Conservation (phyloP, 208 protist species). For the Crithidia sp. region DNA sequence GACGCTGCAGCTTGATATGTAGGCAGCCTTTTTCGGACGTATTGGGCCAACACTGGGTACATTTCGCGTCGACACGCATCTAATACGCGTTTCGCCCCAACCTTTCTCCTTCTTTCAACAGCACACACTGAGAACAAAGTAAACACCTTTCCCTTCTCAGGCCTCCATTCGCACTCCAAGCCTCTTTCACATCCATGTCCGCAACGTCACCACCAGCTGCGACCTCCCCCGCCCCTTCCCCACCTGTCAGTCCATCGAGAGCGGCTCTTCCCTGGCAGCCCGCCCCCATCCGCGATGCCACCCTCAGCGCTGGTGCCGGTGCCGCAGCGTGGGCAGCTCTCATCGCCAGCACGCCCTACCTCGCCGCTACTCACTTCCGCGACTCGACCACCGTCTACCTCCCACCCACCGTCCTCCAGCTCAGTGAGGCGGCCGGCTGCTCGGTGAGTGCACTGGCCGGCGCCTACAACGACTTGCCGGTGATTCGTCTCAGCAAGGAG, state of each 20-base stretch:
- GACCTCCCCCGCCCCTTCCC: neutral
- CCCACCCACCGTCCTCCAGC: conserved; percentile 56
- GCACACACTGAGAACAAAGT: too few relatives aligned
- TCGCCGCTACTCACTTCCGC: conserved; percentile 36
- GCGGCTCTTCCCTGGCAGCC: conserved; percentile 16
- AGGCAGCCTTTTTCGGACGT: too few relatives aligned
- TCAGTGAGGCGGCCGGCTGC: conserved; percentile 50
- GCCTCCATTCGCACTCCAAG: too few relatives aligned
- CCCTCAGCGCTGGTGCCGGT: neutral
- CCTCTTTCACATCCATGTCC: conserved; percentile 11
- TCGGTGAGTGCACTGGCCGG: conserved; percentile 30
- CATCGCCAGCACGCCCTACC: conserved; percentile 49
- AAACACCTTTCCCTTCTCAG: neutral
- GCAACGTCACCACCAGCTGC: neutral
- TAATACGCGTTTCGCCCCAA: too few relatives aligned
- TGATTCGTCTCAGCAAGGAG: conserved; percentile 48
- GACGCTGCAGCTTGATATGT: too few relatives aligned
- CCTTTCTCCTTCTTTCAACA: too few relatives aligned
- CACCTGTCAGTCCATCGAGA: neutral
- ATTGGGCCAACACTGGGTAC: too few relatives aligned
- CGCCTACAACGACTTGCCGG: conserved; percentile 46
- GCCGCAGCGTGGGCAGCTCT: conserved; percentile 8
- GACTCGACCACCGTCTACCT: conserved; percentile 52
- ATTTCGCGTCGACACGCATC: too few relatives aligned
- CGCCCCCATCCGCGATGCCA: too few relatives aligned